Evolutionary conservation across 139 green algal species (phyloP).

Genomic region (Zygnema cylindricum): DNA sequence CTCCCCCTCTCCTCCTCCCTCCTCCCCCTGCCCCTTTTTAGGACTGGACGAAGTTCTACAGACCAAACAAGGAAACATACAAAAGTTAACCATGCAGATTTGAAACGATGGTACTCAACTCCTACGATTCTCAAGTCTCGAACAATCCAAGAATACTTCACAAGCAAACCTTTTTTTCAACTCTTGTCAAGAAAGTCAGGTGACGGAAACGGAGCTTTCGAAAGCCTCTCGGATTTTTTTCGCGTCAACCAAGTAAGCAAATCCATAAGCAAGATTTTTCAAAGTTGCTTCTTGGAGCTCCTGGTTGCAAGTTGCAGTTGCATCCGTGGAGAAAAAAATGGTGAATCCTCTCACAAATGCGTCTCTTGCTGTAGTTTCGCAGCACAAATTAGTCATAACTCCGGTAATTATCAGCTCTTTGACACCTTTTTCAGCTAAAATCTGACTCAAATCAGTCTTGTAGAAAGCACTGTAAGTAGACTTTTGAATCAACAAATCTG

Average conservation of each 20-base stretch:
- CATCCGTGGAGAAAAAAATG: constrained; percentile 27
- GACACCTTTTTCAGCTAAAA: neutral
- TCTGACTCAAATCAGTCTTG: constrained; percentile 11
- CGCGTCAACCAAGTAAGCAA: constrained; percentile 4
- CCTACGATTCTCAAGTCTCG: too few relatives aligned
- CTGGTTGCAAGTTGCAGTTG: constrained; percentile 13
- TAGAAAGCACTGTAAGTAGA: constrained; percentile 9
- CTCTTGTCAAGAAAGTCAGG: too few relatives aligned
- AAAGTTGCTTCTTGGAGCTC: constrained; percentile 16
- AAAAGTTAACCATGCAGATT: too few relatives aligned
- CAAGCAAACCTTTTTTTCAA: too few relatives aligned
- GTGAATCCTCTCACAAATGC: constrained; percentile 29
- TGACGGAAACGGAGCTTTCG: too few relatives aligned
- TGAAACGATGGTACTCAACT: too few relatives aligned
- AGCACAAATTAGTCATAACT: constrained; percentile 46
- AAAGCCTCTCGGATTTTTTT: neutral
- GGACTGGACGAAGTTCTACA: too few relatives aligned
- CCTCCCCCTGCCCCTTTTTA: too few relatives aligned
- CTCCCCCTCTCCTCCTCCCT: too few relatives aligned
- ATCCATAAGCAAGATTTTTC: constrained; percentile 39
- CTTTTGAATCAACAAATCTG: constrained; percentile 12
- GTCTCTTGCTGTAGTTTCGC: constrained; percentile 37
- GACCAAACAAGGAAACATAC: too few relatives aligned
- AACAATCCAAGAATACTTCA: too few relatives aligned
- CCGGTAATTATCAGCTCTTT: constrained; percentile 33